Evolutionary conservation across 2,329 filamentous ascomycete species (phyloP).

Genomic region (Penicillium psychrosexuale): DNA sequence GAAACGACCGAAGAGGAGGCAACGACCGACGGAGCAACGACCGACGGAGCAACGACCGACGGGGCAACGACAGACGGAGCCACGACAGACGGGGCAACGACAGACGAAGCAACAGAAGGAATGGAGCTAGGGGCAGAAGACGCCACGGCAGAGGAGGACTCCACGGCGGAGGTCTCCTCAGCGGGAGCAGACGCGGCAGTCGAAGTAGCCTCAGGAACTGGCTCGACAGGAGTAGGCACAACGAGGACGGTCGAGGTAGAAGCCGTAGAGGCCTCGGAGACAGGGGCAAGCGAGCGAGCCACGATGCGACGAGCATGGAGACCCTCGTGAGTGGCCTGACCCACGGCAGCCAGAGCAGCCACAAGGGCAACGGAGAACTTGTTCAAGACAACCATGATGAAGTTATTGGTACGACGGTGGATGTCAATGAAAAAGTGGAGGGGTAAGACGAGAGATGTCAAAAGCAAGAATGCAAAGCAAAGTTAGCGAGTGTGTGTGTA

Average conservation of each 20-base stretch:
- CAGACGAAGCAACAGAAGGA: slow-evolving; percentile 12
- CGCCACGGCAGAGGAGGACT: not conserved
- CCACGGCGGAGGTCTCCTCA: slow-evolving; percentile 6
- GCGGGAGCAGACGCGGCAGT: slow-evolving; percentile 2
- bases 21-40: slow-evolving; percentile 10
- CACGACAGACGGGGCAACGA: not conserved
- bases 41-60: too few species aligned
- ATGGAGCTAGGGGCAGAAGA: slow-evolving; percentile 7
- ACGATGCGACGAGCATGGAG: slow-evolving; percentile 25
- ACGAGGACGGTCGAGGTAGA: slow-evolving; percentile 24
- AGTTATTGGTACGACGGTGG: slow-evolving; percentile 5
- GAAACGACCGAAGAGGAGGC: slow-evolving; percentile 1
- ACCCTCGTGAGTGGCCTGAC: slow-evolving; percentile 32
- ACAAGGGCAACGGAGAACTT: slow-evolving; percentile 37
- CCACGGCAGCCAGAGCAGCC: slow-evolving; percentile 35
- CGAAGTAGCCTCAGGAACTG: not conserved
- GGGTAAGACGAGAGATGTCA: slow-evolving; percentile 1
- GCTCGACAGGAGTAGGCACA: slow-evolving; percentile 15
- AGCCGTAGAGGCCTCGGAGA: slow-evolving; percentile 8
- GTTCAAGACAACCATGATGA: slow-evolving; percentile 38
- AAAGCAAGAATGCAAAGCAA: not conserved
- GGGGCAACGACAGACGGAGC: too few species aligned
- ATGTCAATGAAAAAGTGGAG: slow-evolving; percentile 7
- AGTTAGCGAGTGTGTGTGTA: not conserved
- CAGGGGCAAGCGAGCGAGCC: slow-evolving; percentile 16